Conservation (phyloP, 2,329 filamentous ascomycete genomes). For the Apiospora pterosperma region DNA sequence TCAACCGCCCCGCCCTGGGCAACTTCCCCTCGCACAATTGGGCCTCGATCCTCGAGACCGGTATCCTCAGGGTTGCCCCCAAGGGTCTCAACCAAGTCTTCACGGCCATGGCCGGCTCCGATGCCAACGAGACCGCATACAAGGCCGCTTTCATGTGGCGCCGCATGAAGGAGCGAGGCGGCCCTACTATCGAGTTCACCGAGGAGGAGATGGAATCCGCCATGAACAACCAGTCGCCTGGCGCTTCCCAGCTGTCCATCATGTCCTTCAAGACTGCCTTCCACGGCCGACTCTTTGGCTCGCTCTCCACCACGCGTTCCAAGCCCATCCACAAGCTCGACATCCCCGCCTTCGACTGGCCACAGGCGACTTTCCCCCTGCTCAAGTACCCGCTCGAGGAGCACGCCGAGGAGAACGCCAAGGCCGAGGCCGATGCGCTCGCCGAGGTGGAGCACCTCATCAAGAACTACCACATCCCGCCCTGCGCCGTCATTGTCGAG, state of each 20-base stretch:
- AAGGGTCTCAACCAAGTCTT: slow-evolving; percentile 85
- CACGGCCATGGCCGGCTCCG: slow-evolving; percentile 83
- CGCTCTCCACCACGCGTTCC: slow-evolving; percentile 82
- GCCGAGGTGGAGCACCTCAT: slow-evolving; percentile 82
- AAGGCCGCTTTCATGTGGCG: slow-evolving; percentile 96
- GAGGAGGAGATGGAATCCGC: slow-evolving; percentile 67
- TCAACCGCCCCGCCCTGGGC: slow-evolving; percentile 85
- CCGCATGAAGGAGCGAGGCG: slow-evolving; percentile 76
- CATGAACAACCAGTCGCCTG: slow-evolving; percentile 79
- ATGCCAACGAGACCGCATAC: slow-evolving; percentile 92
- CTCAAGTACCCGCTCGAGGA: slow-evolving; percentile 86
- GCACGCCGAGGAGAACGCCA: slow-evolving; percentile 75
- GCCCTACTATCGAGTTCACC: slow-evolving; percentile 73
- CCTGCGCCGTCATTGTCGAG: slow-evolving; percentile 80
- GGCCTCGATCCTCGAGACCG: slow-evolving; percentile 73
- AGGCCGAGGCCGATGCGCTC: slow-evolving; percentile 75
- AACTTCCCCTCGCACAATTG: slow-evolving; percentile 89
- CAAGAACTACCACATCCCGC: slow-evolving; percentile 72
- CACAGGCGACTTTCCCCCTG: slow-evolving; percentile 79
- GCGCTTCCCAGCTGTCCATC: slow-evolving; percentile 76
- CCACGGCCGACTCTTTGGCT: slow-evolving; percentile 87
- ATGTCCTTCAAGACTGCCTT: slow-evolving; percentile 85
- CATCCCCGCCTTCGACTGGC: slow-evolving; percentile 94
- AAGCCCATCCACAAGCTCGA: slow-evolving; percentile 95
- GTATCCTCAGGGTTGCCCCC: slow-evolving; percentile 78